Conservation (phyloP, 176 grass and related monocot species). For the Bolboschoenus planiculmis region DNA sequence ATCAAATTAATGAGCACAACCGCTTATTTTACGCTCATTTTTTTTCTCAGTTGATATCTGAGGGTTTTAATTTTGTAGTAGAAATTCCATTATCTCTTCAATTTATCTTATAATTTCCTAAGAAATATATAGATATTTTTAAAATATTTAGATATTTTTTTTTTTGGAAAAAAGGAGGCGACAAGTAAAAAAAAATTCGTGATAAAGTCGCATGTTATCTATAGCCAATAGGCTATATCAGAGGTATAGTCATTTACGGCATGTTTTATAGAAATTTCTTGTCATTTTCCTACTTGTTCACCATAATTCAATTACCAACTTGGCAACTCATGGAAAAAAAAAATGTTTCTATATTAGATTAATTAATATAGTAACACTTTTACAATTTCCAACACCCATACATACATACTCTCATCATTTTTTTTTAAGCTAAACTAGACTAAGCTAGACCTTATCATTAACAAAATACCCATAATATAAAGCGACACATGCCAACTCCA, state of each 20-base stretch:
- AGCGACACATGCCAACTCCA: conserved; percentile 21
- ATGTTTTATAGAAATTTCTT: neutral
- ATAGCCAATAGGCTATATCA: neutral
- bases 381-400: conserved; percentile 15
- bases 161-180: neutral
- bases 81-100: too few relatives aligned
- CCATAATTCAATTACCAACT: neutral
- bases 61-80: too few relatives aligned
- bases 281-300: neutral
- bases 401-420: neutral
- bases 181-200: neutral
- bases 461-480: conserved; percentile 24
- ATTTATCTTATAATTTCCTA: too few relatives aligned
- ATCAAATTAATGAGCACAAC: too few relatives aligned
- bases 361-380: neutral
- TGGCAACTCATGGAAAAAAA: neutral
- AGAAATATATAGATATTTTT: too few relatives aligned
- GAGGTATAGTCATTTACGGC: neutral
- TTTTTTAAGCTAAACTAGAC: neutral
- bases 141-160: neutral
- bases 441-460: neutral
- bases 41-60: too few relatives aligned
- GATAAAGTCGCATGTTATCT: neutral
- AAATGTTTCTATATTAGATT: neutral
- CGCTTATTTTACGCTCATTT: too few relatives aligned